Evolutionary conservation across 441 rosid species (phyloP).

Genomic region (Euphorbia schlechtendalii): DNA sequence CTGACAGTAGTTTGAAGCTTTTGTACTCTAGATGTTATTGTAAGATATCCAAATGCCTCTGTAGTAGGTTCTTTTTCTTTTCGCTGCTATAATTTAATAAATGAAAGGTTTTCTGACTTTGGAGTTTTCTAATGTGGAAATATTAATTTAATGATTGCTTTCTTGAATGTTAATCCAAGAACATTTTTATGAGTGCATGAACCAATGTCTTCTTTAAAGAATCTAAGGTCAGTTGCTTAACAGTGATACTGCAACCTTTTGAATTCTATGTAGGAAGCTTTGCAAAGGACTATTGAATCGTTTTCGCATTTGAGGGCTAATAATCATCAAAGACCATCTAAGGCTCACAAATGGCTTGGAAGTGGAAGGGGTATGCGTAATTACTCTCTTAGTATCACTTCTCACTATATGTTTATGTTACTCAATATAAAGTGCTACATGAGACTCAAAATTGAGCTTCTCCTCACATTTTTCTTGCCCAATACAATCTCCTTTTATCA

Average conservation of each 20-base stretch:
- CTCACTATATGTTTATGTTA: neutral
- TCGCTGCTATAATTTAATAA: neutral
- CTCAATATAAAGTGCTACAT: neutral
- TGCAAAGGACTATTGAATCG: slow-evolving; percentile 67
- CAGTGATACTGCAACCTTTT: slow-evolving; percentile 13
- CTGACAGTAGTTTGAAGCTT: neutral
- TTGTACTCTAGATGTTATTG: neutral
- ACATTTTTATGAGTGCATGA: neutral
- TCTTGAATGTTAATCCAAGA: neutral
- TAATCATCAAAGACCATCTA: slow-evolving; percentile 62
- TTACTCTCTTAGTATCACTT: slow-evolving; percentile 10
- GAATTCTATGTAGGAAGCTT: slow-evolving; percentile 59
- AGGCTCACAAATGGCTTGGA: slow-evolving; percentile 69
- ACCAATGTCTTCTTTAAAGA: neutral
- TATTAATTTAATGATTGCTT: neutral
- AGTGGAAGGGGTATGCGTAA: slow-evolving; percentile 53
- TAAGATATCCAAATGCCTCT: neutral
- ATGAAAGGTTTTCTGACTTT: no score
- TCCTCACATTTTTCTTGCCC: neutral
- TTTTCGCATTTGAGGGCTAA: slow-evolving; percentile 59
- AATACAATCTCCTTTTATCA: neutral
- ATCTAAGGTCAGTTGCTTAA: slow-evolving; percentile 4
- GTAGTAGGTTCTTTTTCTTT: neutral
- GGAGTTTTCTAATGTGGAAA: no score
- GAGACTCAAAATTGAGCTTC: neutral